phyloP scores from a whole-genome alignment of 2,329 filamentous ascomycete genomes.

The Sordariomycetes sp. region DNA sequence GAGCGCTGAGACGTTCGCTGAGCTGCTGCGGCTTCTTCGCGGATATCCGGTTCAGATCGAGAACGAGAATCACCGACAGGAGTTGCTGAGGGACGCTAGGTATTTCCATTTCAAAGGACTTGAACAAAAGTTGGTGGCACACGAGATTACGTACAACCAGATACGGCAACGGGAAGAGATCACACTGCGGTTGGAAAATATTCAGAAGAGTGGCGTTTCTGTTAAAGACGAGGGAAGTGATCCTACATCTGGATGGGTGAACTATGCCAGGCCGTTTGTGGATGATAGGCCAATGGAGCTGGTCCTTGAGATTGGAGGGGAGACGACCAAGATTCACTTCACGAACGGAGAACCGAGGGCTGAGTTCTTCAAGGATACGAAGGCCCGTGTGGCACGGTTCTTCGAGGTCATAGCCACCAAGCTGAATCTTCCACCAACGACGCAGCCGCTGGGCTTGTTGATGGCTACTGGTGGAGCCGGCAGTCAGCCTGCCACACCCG shows the following conservation, averaged over 20 bases:
- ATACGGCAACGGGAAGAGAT: constrained; percentile 64
- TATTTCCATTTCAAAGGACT: constrained; percentile 91
- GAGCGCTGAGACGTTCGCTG: constrained; percentile 74
- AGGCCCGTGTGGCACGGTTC: constrained; percentile 60
- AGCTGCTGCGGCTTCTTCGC: constrained; percentile 71
- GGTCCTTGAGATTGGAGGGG: constrained; percentile 68
- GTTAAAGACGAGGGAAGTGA: constrained; percentile 28
- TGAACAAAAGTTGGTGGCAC: constrained; percentile 78
- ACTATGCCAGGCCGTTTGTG: constrained; percentile 79
- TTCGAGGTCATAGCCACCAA: constrained; percentile 78
- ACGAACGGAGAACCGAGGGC: constrained; percentile 34
- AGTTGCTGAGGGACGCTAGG: constrained; percentile 74
- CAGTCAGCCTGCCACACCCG: constrained; percentile 55
- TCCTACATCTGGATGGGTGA: constrained; percentile 45
- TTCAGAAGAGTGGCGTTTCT: constrained; percentile 78
- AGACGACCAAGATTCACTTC: constrained; percentile 51
- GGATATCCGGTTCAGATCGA: constrained; percentile 76
- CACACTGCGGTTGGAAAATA: constrained; percentile 68
- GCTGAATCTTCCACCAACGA: constrained; percentile 55
- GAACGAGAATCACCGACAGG: constrained; percentile 65
- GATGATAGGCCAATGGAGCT: constrained; percentile 67
- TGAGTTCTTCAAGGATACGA: constrained; percentile 65
- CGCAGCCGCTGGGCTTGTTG: constrained; percentile 54
- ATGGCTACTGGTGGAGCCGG: constrained; percentile 55
- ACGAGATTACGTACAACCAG: constrained; percentile 68